Evolutionary conservation across 306 rosid genomes (phyloP), one percentile per base, ranked within the genome.

Genomic region (Sechiopsis laciniata): DNA sequence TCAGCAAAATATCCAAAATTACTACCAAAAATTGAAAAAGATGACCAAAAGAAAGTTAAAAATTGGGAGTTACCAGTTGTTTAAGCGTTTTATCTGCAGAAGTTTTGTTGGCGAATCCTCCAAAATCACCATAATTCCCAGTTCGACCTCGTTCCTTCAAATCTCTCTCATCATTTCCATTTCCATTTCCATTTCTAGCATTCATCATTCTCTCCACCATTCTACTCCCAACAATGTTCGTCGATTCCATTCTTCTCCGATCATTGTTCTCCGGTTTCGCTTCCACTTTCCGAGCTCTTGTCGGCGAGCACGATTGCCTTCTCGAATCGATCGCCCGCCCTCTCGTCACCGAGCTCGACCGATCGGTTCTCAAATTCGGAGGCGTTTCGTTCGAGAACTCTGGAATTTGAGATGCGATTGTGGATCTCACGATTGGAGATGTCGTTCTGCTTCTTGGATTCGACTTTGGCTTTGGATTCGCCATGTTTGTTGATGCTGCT

Each of bases 141-240:
- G 26, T 66, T 55, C 55, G 75, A 2, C 73, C 53, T 71, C 78
- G 79, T 10, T 77, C 20, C 13, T 42, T 84, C 71, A 75, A 29
- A 64, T 86, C 82, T 78, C 21, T 87, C 37, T 82, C 87, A 24
- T 78, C 83, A 13, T 32, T 22, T 61, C 62, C 7, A 6, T 76
- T 71, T 4, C 72, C 83, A 13, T 32, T 22, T 61, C 62, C 77
- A 75, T 84, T 92, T 84, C 96, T 83, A 17, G 96, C 96, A 76
- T 85, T 90, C 82, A 90, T 79, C 61, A 92, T 77, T 80, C 68
- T 92, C 74, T 92, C 92, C 3, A 90, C 96, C 92, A 92, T 90
- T 73, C 82, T 85, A 80, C 97, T 90, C 54, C 97, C 97, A 74
- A 82, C 26, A 21, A 90, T 78, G 79, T 78, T 81, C 19, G 79